phyloP scores from a whole-genome alignment of 441 rosid species.

The Biscutella auriculata region DNA sequence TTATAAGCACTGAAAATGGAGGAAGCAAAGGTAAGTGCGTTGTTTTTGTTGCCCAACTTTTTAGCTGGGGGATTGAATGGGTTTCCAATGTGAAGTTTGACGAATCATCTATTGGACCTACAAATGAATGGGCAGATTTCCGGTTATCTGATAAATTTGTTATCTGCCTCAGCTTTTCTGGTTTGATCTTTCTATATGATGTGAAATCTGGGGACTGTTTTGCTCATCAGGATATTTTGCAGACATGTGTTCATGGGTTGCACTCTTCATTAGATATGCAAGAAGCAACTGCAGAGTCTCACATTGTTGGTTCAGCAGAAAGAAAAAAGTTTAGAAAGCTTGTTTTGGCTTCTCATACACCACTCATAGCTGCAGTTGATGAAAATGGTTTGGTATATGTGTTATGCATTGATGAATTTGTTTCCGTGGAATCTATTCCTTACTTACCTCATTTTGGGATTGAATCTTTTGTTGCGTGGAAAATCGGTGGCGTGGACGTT shows the following conservation, averaged over 20 bases:
- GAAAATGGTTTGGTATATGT: slow-evolving; percentile 61
- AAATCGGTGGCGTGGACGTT: slow-evolving; percentile 57
- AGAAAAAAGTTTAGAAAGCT: slow-evolving; percentile 66
- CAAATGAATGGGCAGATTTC: slow-evolving; percentile 69
- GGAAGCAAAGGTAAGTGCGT: slow-evolving; percentile 28
- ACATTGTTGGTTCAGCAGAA: slow-evolving; percentile 15
- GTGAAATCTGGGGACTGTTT: slow-evolving; percentile 58
- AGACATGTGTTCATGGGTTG: slow-evolving; percentile 41
- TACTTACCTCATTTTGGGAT: slow-evolving; percentile 44
- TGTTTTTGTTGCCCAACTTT: slow-evolving; percentile 56
- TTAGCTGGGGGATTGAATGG: slow-evolving; percentile 69
- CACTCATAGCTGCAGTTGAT: slow-evolving; percentile 76
- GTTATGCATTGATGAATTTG: slow-evolving; percentile 35
- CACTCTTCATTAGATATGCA: slow-evolving; percentile 24
- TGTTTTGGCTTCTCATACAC: slow-evolving; percentile 55
- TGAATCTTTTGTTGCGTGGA: slow-evolving; percentile 65
- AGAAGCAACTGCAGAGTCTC: slow-evolving; percentile 19
- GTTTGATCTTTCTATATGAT: slow-evolving; percentile 51
- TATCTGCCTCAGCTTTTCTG: slow-evolving; percentile 71
- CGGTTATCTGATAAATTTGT: slow-evolving; percentile 69
- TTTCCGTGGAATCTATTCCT: slow-evolving; percentile 43
- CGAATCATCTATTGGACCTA: slow-evolving; percentile 29
- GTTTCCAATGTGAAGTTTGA: slow-evolving; percentile 57
- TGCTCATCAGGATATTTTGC: slow-evolving; percentile 46
- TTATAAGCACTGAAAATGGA: slow-evolving; percentile 26